phyloP scores from a whole-genome alignment of 345 rosid species.

The Eucalyptus camaldulensis region DNA sequence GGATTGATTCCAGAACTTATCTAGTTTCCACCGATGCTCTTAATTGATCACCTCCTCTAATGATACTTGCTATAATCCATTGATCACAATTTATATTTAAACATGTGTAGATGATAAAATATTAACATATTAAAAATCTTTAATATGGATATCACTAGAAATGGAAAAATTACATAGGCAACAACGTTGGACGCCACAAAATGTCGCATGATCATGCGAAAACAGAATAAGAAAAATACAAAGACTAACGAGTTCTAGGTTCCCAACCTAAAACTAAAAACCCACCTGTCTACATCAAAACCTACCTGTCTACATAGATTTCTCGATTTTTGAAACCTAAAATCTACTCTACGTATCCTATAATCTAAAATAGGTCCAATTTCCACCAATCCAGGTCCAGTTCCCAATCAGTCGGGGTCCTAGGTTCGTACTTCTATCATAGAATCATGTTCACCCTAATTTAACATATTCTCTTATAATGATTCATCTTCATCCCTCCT shows the following conservation, averaged over 20 bases:
- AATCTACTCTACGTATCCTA: not conserved
- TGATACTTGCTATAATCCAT: too few species aligned
- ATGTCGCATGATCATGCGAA: fast-evolving
- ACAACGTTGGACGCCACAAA: not conserved
- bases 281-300: not conserved
- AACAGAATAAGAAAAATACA: too few species aligned
- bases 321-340: not conserved
- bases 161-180: not conserved
- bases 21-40: too few species aligned
- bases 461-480: not conserved
- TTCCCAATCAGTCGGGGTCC: not conserved
- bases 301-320: not conserved
- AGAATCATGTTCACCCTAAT: not conserved
- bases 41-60: too few species aligned
- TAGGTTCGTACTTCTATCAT: not conserved
- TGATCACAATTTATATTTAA: too few species aligned
- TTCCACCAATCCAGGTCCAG: too few species aligned
- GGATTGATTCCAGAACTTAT: too few species aligned
- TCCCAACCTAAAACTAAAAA: too few species aligned
- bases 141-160: not conserved
- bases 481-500: not conserved
- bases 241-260: too few species aligned
- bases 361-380: not conserved
- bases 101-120: too few species aligned
- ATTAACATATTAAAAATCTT: too few species aligned